phyloP scores from a whole-genome alignment of 2,329 filamentous ascomycete species.

The Chaetomium sp. region DNA sequence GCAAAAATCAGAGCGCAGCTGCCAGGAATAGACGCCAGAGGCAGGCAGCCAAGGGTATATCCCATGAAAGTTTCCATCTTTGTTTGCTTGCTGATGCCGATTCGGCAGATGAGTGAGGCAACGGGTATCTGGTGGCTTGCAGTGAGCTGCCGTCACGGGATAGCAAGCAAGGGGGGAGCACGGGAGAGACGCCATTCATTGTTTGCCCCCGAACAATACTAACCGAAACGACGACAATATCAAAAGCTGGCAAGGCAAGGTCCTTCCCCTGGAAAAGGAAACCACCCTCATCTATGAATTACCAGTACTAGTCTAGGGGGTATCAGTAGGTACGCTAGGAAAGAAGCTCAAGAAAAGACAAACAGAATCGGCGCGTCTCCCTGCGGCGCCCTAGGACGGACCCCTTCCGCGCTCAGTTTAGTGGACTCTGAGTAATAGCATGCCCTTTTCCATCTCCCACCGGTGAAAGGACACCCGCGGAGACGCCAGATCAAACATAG shows the following conservation, averaged over 20 bases:
- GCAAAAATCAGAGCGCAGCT: background rate
- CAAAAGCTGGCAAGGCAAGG: background rate
- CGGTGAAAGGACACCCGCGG: background rate
- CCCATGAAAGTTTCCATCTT: background rate
- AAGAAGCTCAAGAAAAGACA: background rate
- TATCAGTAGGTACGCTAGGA: conserved; percentile 8
- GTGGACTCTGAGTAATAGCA: background rate
- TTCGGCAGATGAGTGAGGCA: background rate
- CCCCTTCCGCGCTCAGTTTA: background rate
- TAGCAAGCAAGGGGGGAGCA: background rate
- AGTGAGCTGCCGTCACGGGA: background rate
- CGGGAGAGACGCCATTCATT: background rate
- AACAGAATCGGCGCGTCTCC: background rate
- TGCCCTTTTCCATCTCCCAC: background rate
- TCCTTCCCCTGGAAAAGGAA: background rate
- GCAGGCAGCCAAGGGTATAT: background rate
- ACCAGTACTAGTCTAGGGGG: conserved; percentile 13
- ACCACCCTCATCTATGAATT: conserved; percentile 4
- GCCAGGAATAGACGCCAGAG: background rate
- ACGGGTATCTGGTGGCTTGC: background rate
- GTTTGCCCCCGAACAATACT: background rate
- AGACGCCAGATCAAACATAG: background rate
- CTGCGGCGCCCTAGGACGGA: background rate
- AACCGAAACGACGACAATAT: background rate
- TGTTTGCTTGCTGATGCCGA: background rate